Base-by-base conservation (phyloP, 176 grass and related monocot species). In the Lolium rigidum region DNA sequence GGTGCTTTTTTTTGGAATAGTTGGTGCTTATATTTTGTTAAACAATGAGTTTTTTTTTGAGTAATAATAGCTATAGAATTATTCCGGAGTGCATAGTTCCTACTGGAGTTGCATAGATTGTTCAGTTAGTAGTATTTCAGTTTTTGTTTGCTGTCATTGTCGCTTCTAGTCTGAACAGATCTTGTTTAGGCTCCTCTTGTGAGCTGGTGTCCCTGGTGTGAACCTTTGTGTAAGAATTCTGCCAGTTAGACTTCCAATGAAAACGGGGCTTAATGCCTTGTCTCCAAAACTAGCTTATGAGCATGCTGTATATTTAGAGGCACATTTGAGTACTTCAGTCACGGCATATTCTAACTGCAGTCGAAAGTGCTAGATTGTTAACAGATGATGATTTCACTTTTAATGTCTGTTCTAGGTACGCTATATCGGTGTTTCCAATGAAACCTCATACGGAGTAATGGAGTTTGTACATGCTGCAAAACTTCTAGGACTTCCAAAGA, bases 361-460 rank as follows among this genome's bases (percentile, higher is more conserved):
- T 67, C 2, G 81, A 81, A 9, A 80, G 18, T 37, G 35, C 49
- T 2, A 28, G 18, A 14, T 56, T 73, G 37, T 70, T 43, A 70
- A 56, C 25, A 0, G 16, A 17, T 76, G 48, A 52, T 28, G 15
- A 35, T 20, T 35, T 76, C 9, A 37, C 28, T 77, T 77, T 35
- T 56, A 11, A 16, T 61, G 4, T 43, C 25, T 82, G 3, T 9
- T 69, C 37, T 72, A 97, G 95, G 95, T 97, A 82, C 86, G 95
- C 31, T 86, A 97, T 70, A 90, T 97, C 28, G 95, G 92, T 86
- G 90, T 97, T 54, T 76, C 73, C 73, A 76, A 76, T 54, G 73
- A 76, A 54, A 76, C 15, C 22, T 76, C 73, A 35, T 76, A 54
- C 3, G 73, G 74, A 57, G 74, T 79, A 11, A 79, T 79, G 54